These are phyloP conservation scores for Bothriochloa decipiens DNA, from an alignment of 176 grass and related monocot species.

Conservation along the genomic window DNA sequence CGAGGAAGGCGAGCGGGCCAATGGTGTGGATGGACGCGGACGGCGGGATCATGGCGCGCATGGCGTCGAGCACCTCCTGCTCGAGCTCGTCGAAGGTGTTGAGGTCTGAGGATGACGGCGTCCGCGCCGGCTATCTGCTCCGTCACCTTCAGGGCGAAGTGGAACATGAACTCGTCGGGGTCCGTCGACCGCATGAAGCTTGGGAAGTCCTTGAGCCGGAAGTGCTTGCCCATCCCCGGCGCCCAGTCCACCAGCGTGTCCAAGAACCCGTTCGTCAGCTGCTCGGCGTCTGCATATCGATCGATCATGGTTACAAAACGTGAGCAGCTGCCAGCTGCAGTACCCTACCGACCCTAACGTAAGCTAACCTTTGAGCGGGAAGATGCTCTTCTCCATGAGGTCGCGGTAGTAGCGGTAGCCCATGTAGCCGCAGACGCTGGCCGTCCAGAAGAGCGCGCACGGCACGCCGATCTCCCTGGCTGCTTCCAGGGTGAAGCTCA, in stretches of 20 bases:
- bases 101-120: slow-evolving; percentile 41
- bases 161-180: slow-evolving; percentile 38
- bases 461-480: slow-evolving; percentile 43
- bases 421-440: slow-evolving; percentile 49
- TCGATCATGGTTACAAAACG: background rate
- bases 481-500: slow-evolving; percentile 55
- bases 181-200: slow-evolving; percentile 49
- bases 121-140: slow-evolving; percentile 29
- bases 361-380: slow-evolving; percentile 57
- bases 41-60: slow-evolving; percentile 27
- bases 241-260: slow-evolving; percentile 48
- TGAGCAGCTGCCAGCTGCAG: background rate
- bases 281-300: slow-evolving; percentile 35
- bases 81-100: slow-evolving; percentile 61
- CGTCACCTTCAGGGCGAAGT: slow-evolving; percentile 34
- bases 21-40: slow-evolving; percentile 39
- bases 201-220: slow-evolving; percentile 51
- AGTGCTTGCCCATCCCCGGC: slow-evolving; percentile 43
- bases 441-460: slow-evolving; percentile 54
- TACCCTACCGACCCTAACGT: no score
- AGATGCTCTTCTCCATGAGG: slow-evolving; percentile 54
- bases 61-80: slow-evolving; percentile 17
- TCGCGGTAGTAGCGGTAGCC: slow-evolving; percentile 47
- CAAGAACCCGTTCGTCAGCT: slow-evolving; percentile 51
- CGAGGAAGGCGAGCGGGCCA: slow-evolving; percentile 39